phyloP scores from a whole-genome alignment of 2,329 filamentous ascomycete genomes.

The Lanzia echinophila region DNA sequence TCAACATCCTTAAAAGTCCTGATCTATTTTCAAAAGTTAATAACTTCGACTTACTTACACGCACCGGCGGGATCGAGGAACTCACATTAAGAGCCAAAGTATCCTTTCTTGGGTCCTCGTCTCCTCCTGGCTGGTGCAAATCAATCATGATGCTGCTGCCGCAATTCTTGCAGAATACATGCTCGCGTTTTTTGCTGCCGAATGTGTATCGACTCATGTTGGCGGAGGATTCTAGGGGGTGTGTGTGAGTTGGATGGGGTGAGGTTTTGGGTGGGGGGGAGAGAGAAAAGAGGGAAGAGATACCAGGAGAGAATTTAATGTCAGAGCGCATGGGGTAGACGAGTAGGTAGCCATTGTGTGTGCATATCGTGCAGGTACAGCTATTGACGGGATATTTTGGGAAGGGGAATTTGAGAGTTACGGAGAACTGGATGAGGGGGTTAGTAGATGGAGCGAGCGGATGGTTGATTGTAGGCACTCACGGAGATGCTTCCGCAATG shows the following conservation, averaged over 20 bases:
- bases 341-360: constrained; percentile 42
- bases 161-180: constrained; percentile 22
- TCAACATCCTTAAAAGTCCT: constrained; percentile 19
- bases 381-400: constrained; percentile 44
- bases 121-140: constrained; percentile 3
- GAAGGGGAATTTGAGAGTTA: constrained; percentile 41
- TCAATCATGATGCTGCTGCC: constrained; percentile 21
- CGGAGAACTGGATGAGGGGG: constrained; percentile 33
- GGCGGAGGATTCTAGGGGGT: not conserved
- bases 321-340: constrained; percentile 23
- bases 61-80: not conserved
- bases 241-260: not conserved
- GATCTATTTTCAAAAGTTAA: constrained; percentile 10
- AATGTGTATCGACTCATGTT: constrained; percentile 14
- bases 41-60: too few relatives aligned
- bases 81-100: constrained; percentile 22
- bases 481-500: constrained; percentile 43
- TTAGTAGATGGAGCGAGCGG: too few relatives aligned
- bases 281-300: not conserved
- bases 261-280: not conserved
- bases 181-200: constrained; percentile 11
- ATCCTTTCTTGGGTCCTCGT: constrained; percentile 18
- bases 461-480: not conserved
- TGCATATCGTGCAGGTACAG: constrained; percentile 63
- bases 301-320: constrained; percentile 14